A percentile compares a stretch with the other conserved stretches of the same genome.
Evolutionary conservation across 2,329 filamentous ascomycete species (phyloP).

Genomic region (Neofusicoccum kwambonambiense): DNA sequence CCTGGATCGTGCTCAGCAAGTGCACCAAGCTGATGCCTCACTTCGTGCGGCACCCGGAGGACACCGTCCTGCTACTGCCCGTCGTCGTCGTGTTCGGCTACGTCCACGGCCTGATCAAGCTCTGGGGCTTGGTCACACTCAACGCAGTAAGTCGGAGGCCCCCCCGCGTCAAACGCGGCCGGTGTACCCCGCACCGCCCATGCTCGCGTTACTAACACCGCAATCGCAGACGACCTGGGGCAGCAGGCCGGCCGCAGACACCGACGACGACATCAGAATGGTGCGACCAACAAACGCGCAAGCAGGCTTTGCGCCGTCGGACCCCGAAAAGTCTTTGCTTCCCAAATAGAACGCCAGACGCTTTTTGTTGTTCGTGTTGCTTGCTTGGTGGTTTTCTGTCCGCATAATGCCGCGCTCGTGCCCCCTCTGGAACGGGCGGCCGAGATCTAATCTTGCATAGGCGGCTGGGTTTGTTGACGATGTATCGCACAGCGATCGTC

Average conservation of each 20-base stretch:
- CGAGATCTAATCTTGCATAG: slow-evolving; percentile 17
- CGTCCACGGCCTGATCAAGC: slow-evolving; percentile 88
- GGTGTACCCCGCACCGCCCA: slow-evolving; percentile 11
- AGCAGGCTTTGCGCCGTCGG: background rate
- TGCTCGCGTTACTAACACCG: slow-evolving; percentile 7
- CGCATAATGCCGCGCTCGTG: slow-evolving; percentile 17
- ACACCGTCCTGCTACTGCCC: slow-evolving; percentile 70
- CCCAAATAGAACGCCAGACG: slow-evolving; percentile 15
- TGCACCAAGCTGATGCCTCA: slow-evolving; percentile 86
- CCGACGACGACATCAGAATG: slow-evolving; percentile 55
- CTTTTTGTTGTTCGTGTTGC: slow-evolving; percentile 4
- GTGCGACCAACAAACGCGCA: slow-evolving; percentile 8
- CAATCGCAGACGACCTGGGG: slow-evolving; percentile 82
- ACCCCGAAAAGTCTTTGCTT: slow-evolving; percentile 16
- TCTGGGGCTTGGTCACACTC: slow-evolving; percentile 77
- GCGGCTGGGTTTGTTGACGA: slow-evolving; percentile 9
- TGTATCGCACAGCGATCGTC: slow-evolving; percentile 12
- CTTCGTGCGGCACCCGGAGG: slow-evolving; percentile 78
- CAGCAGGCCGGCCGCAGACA: slow-evolving; percentile 86
- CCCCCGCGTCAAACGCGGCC: background rate
- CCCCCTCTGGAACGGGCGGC: background rate
- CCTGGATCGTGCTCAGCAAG: slow-evolving; percentile 72
- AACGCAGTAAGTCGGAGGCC: slow-evolving; percentile 35
- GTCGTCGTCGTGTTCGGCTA: slow-evolving; percentile 90
- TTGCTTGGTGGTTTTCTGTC: slow-evolving; percentile 15